Evolutionary conservation across 2,329 filamentous ascomycete species (phyloP).

Genomic region (Boeremia lycopersici): DNA sequence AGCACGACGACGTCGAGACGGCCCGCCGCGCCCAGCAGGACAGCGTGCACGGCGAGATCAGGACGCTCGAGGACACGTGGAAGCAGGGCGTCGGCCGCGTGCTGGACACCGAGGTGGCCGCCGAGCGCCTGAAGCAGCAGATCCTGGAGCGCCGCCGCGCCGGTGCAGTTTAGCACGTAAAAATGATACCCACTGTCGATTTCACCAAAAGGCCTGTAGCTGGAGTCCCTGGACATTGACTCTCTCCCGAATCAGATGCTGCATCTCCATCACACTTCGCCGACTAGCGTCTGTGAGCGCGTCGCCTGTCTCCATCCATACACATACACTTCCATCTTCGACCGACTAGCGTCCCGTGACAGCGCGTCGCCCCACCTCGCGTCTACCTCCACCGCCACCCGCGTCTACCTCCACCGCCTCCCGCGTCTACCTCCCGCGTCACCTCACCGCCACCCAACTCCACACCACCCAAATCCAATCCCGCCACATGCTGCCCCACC

Average conservation of each 20-base stretch:
- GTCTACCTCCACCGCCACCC: too few species aligned
- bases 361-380: not conserved
- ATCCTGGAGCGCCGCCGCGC: slow-evolving; percentile 45
- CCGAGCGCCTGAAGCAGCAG: slow-evolving; percentile 65
- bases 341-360: not conserved
- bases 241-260: too few species aligned
- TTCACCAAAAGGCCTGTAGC: too few species aligned
- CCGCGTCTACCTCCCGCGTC: not conserved
- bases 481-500: not conserved
- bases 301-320: too few species aligned
- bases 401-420: not conserved
- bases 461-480: not conserved
- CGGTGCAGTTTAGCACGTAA: slow-evolving; percentile 32
- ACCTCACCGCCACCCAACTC: not conserved
- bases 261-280: too few species aligned
- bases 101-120: slow-evolving; percentile 85
- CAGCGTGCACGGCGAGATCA: slow-evolving; percentile 73
- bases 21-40: slow-evolving; percentile 73
- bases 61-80: slow-evolving; percentile 78
- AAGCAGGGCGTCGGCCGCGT: slow-evolving; percentile 76
- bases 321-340: too few species aligned
- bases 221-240: too few species aligned
- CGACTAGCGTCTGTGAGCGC: too few species aligned
- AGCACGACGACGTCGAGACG: slow-evolving; percentile 75
- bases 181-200: slow-evolving; percentile 8